Evolutionary conservation across 805 yeast species (phyloP), one percentile per base, ranked within the genome.

Genomic region (Hanseniaspora pseudoguilliermondii): DNA sequence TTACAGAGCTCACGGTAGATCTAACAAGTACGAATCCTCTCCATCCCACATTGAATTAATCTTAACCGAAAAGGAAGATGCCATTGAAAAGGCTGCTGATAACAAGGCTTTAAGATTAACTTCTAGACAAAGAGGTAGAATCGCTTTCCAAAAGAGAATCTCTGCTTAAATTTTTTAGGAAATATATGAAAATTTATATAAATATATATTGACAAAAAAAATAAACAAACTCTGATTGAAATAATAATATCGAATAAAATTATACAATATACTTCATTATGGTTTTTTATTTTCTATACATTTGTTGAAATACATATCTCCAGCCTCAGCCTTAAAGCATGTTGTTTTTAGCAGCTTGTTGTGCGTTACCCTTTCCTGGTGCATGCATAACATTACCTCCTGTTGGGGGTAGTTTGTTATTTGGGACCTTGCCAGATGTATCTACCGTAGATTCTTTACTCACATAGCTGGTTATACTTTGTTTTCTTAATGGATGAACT

Each of bases 1-100:
- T 73, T 93, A 81, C 96, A 90, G 99, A 85, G 99, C 99, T 71
- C 97, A 91, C 85, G 99, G 99, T 86, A 93, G 98, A 85, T 87
- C 89, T 75, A 93, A 91, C 80, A 95, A 96, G 71, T 93, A 89
- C 93, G 95, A 89, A 81, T 87, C 97, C 61, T 81, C 90, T 70
- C 98, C 98, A 75, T 90, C 95, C 71, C 99, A 93, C 86, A 91
- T 93, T 75, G 98, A 93, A 83, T 81, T 93, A 73, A 83, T 88
- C 73, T 80, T 93, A 69, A 85, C 96, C 71, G 98, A 93, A 83
- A 86, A 83, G 77, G 93, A 80, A 67, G 97, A 90, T 79, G 81
- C 78, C 71, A 87, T 93, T 75, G 89, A 83, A 71, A 93, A 91
- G 84, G 89, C 97, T 71, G 75, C 76, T 67, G 95, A 86, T 69